A percentile compares a stretch with the other conserved stretches of the same genome.
phyloP scores from a whole-genome alignment of 331 rosid species.

The Malus hybrid region DNA sequence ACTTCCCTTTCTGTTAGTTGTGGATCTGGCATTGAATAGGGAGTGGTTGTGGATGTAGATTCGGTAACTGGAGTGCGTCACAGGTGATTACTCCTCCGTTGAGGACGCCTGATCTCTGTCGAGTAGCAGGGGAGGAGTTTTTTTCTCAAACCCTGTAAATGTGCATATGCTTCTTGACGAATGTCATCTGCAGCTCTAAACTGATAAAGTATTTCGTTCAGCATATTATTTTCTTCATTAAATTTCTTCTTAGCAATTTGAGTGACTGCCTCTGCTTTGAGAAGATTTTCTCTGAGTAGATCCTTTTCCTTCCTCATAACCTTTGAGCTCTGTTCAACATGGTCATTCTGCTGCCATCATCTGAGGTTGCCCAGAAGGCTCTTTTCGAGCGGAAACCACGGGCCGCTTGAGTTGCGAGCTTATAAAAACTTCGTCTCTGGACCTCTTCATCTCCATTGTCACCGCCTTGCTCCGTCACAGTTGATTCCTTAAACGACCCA shows the following conservation, averaged over 20 bases:
- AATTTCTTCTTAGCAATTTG: slow-evolving; percentile 49
- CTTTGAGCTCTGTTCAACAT: neutral
- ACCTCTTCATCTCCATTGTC: too few species aligned
- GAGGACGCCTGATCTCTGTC: too few species aligned
- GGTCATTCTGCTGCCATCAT: too few species aligned
- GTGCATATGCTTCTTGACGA: slow-evolving; percentile 70
- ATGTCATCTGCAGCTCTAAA: slow-evolving; percentile 54
- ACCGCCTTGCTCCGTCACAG: slow-evolving; percentile 60
- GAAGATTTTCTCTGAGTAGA: slow-evolving; percentile 41
- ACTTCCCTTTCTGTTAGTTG: slow-evolving; percentile 38
- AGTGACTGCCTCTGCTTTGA: slow-evolving; percentile 44
- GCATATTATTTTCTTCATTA: slow-evolving; percentile 30
- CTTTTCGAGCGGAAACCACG: too few species aligned
- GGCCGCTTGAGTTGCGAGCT: too few species aligned
- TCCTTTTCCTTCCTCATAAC: slow-evolving; percentile 57
- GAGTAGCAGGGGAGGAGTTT: neutral
- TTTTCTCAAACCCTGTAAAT: slow-evolving; percentile 50
- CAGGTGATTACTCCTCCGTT: too few species aligned
- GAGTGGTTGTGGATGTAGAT: slow-evolving; percentile 4
- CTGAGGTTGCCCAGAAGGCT: too few species aligned
- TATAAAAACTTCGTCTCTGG: too few species aligned
- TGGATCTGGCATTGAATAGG: slow-evolving; percentile 39
- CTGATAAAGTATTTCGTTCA: slow-evolving; percentile 33
- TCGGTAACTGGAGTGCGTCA: too few species aligned
- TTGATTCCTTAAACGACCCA: slow-evolving; percentile 57